phyloP scores from a whole-genome alignment of 2,329 filamentous ascomycete genomes.

The Ilyonectria mors-panacis region DNA sequence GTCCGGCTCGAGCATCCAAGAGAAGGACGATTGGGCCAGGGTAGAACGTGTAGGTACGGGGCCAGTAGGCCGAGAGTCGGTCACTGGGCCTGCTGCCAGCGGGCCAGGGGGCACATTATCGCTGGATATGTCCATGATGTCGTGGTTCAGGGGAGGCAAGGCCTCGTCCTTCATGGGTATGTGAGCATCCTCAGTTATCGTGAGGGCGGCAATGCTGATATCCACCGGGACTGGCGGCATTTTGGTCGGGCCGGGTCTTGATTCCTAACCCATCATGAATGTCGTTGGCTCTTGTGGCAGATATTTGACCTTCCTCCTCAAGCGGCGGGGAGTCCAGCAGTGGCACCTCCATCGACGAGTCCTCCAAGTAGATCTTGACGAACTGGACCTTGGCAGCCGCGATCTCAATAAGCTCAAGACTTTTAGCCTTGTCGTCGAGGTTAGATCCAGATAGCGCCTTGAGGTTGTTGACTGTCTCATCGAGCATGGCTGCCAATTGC shows the following conservation, averaged over 20 bases:
- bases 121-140: constrained; percentile 39
- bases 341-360: constrained; percentile 68
- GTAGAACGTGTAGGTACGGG: constrained; percentile 74
- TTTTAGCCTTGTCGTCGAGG: constrained; percentile 64
- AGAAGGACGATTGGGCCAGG: constrained; percentile 81
- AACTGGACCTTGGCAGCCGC: constrained; percentile 76
- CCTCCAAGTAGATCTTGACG: constrained; percentile 73
- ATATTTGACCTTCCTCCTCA: constrained; percentile 34
- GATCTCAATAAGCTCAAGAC: constrained; percentile 69
- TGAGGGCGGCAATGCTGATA: constrained; percentile 40
- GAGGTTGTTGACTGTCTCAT: constrained; percentile 75
- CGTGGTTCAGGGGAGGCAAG: constrained; percentile 24
- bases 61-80: constrained; percentile 45
- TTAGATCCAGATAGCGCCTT: constrained; percentile 70
- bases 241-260: constrained; percentile 31
- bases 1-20: constrained; percentile 81
- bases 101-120: constrained; percentile 31
- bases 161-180: constrained; percentile 17
- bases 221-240: constrained; percentile 17
- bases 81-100: neutral
- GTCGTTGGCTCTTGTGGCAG: constrained; percentile 29
- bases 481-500: constrained; percentile 77
- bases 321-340: constrained; percentile 34
- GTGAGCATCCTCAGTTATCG: constrained; percentile 34
- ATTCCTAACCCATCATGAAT: neutral